Base-by-base conservation (phyloP, 495 filamentous ascomycete species). In the Hypoxylon lenormandii region DNA sequence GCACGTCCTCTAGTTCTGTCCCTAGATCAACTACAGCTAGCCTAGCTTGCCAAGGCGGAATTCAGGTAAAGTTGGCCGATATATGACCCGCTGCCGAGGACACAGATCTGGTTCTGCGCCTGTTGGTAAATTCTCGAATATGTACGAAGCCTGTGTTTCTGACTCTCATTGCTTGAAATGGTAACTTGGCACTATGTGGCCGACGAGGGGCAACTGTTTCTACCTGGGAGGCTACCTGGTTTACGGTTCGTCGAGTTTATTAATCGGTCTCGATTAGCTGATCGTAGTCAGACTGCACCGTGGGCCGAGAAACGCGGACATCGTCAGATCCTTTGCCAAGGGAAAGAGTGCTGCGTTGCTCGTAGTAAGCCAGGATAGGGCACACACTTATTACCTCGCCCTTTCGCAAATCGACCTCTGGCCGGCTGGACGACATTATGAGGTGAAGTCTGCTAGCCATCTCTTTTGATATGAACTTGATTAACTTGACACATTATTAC, bases 11-110 rank as follows among this genome's bases (percentile, higher is more conserved):
- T 22, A 50, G 23, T n/a, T 10, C 36, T 2, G 16, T 5, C 26
- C 42, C 42, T 30, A 55, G 19, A 18, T 38, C 47, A 11, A 8
- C 10, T 33, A 33, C 30, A 50, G 12, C 50, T 18, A 52, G 60
- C 63, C 52, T 11, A 46, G 49, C 12, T 4, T 38, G 73, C 73
- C 73, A 75, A 75, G 73, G 64, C 73, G 73, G 73, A 74, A 51
- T 38, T 18, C 30, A 63, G 46, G 64, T 37, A 64, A 23, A 47
- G 18, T 12, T 66, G 40, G 67, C 70, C 73, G 72, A 70, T 23
- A 68, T 19, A 52, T 63, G 15, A 51, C 40, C 64, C 60, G 49
- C 42, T 23, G 21, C 64, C 46, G 59, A 67, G 23, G 28, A 50
- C 21, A 33, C 5, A 33, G 30, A 33, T 42, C 12, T 16, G 23